A percentile compares a stretch with the other conserved stretches of the same genome.
phyloP scores from a whole-genome alignment of 805 yeast species.

The Saturnispora saitoi region DNA sequence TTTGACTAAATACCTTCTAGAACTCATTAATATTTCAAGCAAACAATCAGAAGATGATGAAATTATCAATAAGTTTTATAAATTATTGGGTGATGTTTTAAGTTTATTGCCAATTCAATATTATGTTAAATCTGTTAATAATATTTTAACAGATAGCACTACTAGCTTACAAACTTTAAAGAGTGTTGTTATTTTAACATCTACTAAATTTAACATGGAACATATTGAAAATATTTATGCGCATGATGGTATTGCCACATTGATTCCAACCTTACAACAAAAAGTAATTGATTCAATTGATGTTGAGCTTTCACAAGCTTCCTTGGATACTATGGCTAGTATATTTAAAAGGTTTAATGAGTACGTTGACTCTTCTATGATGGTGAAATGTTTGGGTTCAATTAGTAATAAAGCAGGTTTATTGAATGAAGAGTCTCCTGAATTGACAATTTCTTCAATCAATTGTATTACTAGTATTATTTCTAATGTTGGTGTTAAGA shows the following conservation, averaged over 20 bases:
- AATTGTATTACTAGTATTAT: slow-evolving; percentile 63
- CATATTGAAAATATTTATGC: slow-evolving; percentile 42
- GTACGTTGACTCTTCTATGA: slow-evolving; percentile 36
- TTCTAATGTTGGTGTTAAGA: slow-evolving; percentile 72
- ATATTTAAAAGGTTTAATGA: slow-evolving; percentile 57
- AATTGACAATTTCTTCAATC: slow-evolving; percentile 63
- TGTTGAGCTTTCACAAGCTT: slow-evolving; percentile 53
- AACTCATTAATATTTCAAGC: slow-evolving; percentile 30
- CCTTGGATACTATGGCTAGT: slow-evolving; percentile 57
- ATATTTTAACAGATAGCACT: slow-evolving; percentile 30
- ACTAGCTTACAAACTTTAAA: slow-evolving; percentile 44
- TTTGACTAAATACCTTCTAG: slow-evolving; percentile 30
- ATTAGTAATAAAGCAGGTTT: slow-evolving; percentile 47
- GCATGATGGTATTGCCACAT: slow-evolving; percentile 40
- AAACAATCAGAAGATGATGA: slow-evolving; percentile 24
- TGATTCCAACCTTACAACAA: slow-evolving; percentile 42
- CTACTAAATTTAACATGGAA: slow-evolving; percentile 64
- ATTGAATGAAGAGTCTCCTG: slow-evolving; percentile 38
- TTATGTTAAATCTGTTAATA: slow-evolving; percentile 54
- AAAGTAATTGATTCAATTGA: slow-evolving; percentile 32
- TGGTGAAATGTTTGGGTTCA: slow-evolving; percentile 41
- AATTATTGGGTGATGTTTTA: slow-evolving; percentile 52
- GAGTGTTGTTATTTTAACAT: slow-evolving; percentile 54
- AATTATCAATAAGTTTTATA: slow-evolving; percentile 38
- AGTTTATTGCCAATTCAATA: slow-evolving; percentile 67